Evolutionary conservation across 2,329 filamentous ascomycete genomes (phyloP), one percentile per base, ranked within the genome.

Genomic region (Botrytis porri): DNA sequence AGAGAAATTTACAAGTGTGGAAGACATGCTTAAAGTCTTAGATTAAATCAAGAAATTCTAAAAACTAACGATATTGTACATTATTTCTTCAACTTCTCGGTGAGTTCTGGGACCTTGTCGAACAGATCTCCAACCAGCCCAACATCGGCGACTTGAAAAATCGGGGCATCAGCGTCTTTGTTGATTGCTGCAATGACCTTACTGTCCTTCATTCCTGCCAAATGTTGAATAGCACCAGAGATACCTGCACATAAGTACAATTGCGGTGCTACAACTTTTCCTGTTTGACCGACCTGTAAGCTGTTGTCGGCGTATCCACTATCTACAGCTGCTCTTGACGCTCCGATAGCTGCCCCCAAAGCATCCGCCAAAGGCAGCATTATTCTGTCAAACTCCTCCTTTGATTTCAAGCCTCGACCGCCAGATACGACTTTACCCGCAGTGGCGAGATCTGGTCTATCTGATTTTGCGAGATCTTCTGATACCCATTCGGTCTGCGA

Each of bases 191-290:
- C 96, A 84, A 99, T 99, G 74, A 99, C 96, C 86, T 99, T 99
- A 86, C 94, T 98, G 82, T 99, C 96, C 88, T 99, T 99, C 96
- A 99, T 99, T 81, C 96, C 96, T 45, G 96, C 96, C 84, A 99
- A 84, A 86, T 99, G 96, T 85, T 99, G 96, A 78, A 99, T 99
- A 35, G 96, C 96, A 71, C 96, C 96, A 14, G 94, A 97, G 79
- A 99, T 98, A 80, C 96, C 96, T 20, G 95, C 95, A 71, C 94
- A 97, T 78, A 99, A 88, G 82, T 99, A 99, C 75, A 99, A 86
- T 83, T 99, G 92, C 74, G 96, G 96, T 64, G 96, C 96, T 71
- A 99, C 95, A 75, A 98, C 97, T 88, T 99, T 99, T 80, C 96
- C 96, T 22, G 96, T 99, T 87, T 99, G 96, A 63, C 96, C 96